A percentile compares a stretch with the other conserved stretches of the same genome.
Evolutionary conservation across 2,329 filamentous ascomycete species (phyloP).

Genomic region (Ascochyta clinopodiicola): DNA sequence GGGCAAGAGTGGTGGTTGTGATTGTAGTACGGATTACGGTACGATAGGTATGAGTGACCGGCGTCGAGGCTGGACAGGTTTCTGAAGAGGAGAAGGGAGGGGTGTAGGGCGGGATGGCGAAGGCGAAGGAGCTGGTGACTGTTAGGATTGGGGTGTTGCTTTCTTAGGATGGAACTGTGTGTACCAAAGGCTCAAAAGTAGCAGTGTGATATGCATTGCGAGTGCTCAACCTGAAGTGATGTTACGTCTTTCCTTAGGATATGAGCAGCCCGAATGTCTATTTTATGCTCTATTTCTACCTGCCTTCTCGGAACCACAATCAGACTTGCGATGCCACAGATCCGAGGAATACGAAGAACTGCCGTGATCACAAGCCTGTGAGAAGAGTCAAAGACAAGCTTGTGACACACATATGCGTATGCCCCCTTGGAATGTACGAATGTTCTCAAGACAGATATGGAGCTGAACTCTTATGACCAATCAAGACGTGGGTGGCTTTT

Average conservation of each 20-base stretch:
- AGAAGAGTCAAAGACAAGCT: background rate
- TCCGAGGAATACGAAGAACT: constrained; percentile 8
- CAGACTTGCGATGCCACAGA: background rate
- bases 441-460: background rate
- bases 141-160: background rate
- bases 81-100: constrained; percentile 11
- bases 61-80: constrained; percentile 23
- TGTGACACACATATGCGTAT: constrained; percentile 8
- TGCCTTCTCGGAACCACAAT: background rate
- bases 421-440: background rate
- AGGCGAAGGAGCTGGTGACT: constrained; percentile 4
- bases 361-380: background rate
- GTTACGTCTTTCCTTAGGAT: background rate
- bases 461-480: constrained; percentile 3
- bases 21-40: constrained; percentile 10
- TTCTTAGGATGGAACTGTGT: background rate
- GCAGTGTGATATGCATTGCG: background rate
- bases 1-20: constrained; percentile 9
- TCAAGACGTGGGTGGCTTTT: constrained; percentile 6
- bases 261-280: background rate
- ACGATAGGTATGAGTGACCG: constrained; percentile 13
- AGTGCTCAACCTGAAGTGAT: background rate
- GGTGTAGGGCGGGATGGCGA: constrained; percentile 8
- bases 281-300: background rate
- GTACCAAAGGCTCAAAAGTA: background rate